Conservation (phyloP, 129 eudicot genomes). For the Heracleum sosnowskyi region DNA sequence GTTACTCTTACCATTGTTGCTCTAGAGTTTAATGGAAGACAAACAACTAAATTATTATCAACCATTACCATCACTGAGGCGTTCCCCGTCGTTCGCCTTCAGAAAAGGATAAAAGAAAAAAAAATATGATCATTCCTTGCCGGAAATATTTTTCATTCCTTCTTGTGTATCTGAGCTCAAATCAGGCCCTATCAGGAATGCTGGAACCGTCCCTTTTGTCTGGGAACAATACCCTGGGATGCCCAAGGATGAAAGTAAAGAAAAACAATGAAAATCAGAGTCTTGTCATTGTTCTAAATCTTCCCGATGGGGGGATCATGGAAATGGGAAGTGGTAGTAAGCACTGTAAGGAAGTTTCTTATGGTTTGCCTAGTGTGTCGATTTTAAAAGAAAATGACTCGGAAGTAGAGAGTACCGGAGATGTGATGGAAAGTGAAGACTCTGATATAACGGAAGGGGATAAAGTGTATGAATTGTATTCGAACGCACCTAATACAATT, state of each 20-base stretch:
- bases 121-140: conserved; percentile 9
- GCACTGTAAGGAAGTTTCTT: neutral
- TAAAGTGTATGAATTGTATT: conserved; percentile 39
- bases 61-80: conserved; percentile 71
- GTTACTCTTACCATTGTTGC: too few species aligned
- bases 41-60: conserved; percentile 45
- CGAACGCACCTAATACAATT: conserved; percentile 58
- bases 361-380: neutral
- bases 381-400: neutral
- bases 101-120: conserved; percentile 21
- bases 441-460: conserved; percentile 34
- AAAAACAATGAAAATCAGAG: conserved; percentile 17
- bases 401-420: conserved; percentile 19
- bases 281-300: conserved; percentile 41
- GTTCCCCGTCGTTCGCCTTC: conserved; percentile 26
- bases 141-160: conserved; percentile 27
- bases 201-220: conserved; percentile 62
- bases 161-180: conserved; percentile 36
- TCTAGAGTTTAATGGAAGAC: conserved; percentile 41
- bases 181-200: conserved; percentile 39
- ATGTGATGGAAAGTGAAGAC: conserved; percentile 19
- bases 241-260: conserved; percentile 45
- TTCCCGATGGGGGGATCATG: conserved; percentile 56
- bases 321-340: conserved; percentile 13
- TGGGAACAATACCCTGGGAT: conserved; percentile 87